Evolutionary conservation across 495 filamentous ascomycete genomes (phyloP).

Genomic region (Massariosphaeria phaeospora): DNA sequence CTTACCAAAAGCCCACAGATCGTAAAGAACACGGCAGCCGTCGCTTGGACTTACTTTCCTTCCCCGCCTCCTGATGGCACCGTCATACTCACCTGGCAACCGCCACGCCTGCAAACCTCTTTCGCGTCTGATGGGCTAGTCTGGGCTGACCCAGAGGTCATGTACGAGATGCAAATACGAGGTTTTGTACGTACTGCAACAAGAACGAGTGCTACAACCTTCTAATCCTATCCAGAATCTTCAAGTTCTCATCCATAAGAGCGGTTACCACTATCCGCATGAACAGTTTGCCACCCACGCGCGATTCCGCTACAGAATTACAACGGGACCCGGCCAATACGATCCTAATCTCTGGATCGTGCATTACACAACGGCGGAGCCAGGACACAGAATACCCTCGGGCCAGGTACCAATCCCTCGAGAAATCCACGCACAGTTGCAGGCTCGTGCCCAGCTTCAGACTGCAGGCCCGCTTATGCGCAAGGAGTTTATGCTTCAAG

Average conservation of each 20-base stretch:
- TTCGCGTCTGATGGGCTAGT: slow-evolving; percentile 89
- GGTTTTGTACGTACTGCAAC: slow-evolving; percentile 61
- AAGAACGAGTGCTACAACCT: not conserved
- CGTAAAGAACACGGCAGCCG: slow-evolving; percentile 65
- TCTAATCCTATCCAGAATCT: slow-evolving; percentile 49
- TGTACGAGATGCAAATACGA: slow-evolving; percentile 61
- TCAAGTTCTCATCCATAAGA: slow-evolving; percentile 78
- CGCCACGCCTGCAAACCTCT: slow-evolving; percentile 53
- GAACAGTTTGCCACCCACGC: slow-evolving; percentile 67
- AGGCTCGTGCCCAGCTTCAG: slow-evolving; percentile 64
- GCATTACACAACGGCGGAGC: slow-evolving; percentile 78
- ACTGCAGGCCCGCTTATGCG: slow-evolving; percentile 72
- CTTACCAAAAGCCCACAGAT: slow-evolving; percentile 75
- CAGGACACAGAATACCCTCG: slow-evolving; percentile 61
- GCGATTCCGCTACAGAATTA: slow-evolving; percentile 79
- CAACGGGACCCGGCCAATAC: slow-evolving; percentile 56
- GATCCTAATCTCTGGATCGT: slow-evolving; percentile 88
- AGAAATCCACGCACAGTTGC: slow-evolving; percentile 56
- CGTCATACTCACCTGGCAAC: slow-evolving; percentile 82
- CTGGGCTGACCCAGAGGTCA: slow-evolving; percentile 76
- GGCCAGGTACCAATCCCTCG: slow-evolving; percentile 56
- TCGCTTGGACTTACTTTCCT: slow-evolving; percentile 84
- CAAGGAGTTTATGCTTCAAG: slow-evolving; percentile 91
- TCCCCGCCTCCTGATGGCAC: slow-evolving; percentile 72
- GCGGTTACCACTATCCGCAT: slow-evolving; percentile 64